Conservation (phyloP, 345 rosid genomes). For the Eucalyptus curtisii region DNA sequence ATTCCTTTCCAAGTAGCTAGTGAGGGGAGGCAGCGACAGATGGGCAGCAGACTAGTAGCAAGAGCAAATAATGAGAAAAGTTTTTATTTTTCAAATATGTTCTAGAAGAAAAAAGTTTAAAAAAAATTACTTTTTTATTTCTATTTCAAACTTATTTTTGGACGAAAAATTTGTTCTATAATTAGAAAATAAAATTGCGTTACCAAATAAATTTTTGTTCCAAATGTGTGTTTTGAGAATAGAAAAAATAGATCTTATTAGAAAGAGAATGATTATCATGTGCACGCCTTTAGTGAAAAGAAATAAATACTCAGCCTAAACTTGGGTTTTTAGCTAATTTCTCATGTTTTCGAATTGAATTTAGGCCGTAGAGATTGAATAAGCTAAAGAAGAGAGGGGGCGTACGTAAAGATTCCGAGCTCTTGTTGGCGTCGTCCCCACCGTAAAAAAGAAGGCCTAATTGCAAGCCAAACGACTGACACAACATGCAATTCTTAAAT, state of each 20-base stretch:
- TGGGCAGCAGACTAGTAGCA: fast-evolving
- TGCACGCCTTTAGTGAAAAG: too few relatives aligned
- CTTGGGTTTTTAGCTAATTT: background rate
- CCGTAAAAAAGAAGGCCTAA: background rate
- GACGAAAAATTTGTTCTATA: fast-evolving
- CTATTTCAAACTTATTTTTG: too few relatives aligned
- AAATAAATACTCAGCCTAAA: too few relatives aligned
- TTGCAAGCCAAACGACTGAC: background rate
- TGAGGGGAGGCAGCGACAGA: fast-evolving
- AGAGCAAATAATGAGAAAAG: fast-evolving
- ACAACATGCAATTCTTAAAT: background rate
- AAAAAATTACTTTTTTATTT: too few relatives aligned
- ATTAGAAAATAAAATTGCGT: too few relatives aligned
- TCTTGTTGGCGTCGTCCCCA: background rate
- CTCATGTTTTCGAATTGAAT: background rate
- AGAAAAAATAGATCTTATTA: too few relatives aligned
- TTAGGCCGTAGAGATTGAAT: background rate
- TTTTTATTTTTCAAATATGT: too few relatives aligned
- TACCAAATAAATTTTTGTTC: fast-evolving
- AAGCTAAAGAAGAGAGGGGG: background rate
- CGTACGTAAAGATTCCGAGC: background rate
- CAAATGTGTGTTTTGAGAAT: fast-evolving
- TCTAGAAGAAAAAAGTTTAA: too few relatives aligned
- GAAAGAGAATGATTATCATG: too few relatives aligned
- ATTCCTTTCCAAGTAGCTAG: fast-evolving